phyloP scores from a whole-genome alignment of 306 rosid genomes.

The Malus domestica region ASM211411v1 NC_041789.1:14807001-14807500 shows the following conservation, averaged over 20 bases:
- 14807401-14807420: conserved; percentile 71
- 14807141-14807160: background rate
- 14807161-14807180: background rate
- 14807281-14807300: background rate
- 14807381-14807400: conserved; percentile 23
- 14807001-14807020: background rate
- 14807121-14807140: background rate
- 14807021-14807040: background rate
- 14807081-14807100: background rate
- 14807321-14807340: background rate
- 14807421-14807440: conserved; percentile 85
- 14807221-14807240: background rate
- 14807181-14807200: background rate
- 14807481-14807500: conserved; percentile 90
- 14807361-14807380: background rate
- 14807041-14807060: background rate
- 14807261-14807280: background rate
- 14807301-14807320: background rate
- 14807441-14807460: conserved; percentile 52
- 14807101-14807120: background rate
- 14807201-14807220: background rate
- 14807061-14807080: background rate
- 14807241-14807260: background rate
- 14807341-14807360: background rate
- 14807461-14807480: conserved; percentile 68